Conservation (phyloP, 352 stramenopile species). For the Thraustochytrium sp. region DNA sequence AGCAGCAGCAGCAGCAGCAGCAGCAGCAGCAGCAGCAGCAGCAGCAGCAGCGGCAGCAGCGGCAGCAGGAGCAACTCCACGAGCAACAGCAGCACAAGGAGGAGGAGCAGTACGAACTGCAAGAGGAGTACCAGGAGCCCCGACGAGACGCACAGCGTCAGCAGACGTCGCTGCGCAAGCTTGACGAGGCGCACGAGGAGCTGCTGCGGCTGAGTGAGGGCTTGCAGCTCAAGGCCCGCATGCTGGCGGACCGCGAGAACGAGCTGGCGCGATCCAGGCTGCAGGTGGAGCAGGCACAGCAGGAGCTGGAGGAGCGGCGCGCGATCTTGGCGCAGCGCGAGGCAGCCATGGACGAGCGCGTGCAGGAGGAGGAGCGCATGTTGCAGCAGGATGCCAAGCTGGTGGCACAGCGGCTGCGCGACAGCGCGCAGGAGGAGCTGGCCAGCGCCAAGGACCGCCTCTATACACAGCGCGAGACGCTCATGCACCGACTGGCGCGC, state of each 20-base stretch:
- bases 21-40: neutral
- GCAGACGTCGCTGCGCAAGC: neutral
- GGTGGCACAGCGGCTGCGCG: neutral
- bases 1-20: neutral
- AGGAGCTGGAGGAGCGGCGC: neutral
- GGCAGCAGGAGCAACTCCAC: neutral
- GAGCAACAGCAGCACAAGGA: neutral
- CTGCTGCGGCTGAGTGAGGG: neutral
- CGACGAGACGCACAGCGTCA: neutral
- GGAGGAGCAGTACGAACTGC: neutral
- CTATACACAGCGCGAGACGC: neutral
- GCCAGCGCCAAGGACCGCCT: neutral
- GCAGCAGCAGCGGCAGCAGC: neutral
- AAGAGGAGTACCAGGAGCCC: neutral
- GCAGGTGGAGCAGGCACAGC: neutral
- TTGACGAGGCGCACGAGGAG: neutral
- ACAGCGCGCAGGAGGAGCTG: neutral
- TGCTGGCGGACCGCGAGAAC: neutral
- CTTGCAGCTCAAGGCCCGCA: neutral
- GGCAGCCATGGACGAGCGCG: neutral
- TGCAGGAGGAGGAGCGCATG: constrained; percentile 3
- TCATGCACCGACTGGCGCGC: neutral
- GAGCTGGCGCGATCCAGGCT: neutral
- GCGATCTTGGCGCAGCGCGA: neutral
- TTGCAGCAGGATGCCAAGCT: neutral